Evolutionary conservation across 257 asterid genomes (phyloP), one percentile per base, ranked within the genome.

Genomic region (Anisodus tanguticus): DNA sequence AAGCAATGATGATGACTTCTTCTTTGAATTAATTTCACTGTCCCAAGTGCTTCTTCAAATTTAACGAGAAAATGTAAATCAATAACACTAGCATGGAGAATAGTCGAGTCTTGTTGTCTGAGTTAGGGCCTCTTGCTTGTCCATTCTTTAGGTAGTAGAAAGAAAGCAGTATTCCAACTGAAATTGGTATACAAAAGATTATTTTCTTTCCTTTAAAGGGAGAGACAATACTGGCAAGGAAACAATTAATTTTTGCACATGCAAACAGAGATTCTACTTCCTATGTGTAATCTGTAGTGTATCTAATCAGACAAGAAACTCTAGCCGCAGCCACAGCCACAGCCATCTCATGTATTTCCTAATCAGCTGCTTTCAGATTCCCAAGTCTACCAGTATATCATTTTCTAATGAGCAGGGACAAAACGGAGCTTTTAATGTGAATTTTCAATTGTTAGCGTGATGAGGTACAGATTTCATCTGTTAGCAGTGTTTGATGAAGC

Each of bases 401-500:
- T 77, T 77, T 77, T 77, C 64, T 77, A 77, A 77, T 26, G 81
- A 76, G 22, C 22, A 86, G n/a, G 37, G 37, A 70, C 37, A 85
- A 83, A 49, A 19, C 43, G 77, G 79, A 77, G 58, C 17, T 87
- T 55, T 79, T 67, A 87, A 45, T 76, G 83, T 47, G 85, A 78
- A 83, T 80, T 53, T 74, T 77, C 82, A 77, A 51, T 77, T 77
- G 82, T 77, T 77, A 26, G 82, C 8, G 19, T 77, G 64, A 77
- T 77, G 64, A 53, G 64, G 31, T 87, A 82, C 95, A 95, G 98
- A 95, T 95, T 95, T 89, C 98, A 95, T 82, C 98, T 89, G 62
- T 17, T 93, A 80, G 85, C 93, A 78, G 97, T 92, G 87, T 93
- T 95, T 54, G 98, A 95, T 84, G 97, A 92, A 83, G 91, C 94